phyloP scores from a whole-genome alignment of 129 eudicot species.

The Helianthus annuus region HanXRQr2.0-SUNRISE NC_035449.2:43119717-43120216 shows the following conservation, averaged over 20 bases:
- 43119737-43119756: not conserved
- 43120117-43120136: no score
- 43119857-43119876: not conserved
- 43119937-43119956: conserved; percentile 66
- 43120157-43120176: no score
- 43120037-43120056: conserved; percentile 8
- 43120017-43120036: not conserved
- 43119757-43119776: not conserved
- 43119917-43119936: conserved; percentile 98
- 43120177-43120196: no score
- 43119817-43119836: not conserved
- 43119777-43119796: not conserved
- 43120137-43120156: no score
- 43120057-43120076: not conserved
- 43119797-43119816: not conserved
- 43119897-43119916: conserved; percentile 73
- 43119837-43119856: not conserved
- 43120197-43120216: no score
- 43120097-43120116: no score
- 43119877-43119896: not conserved
- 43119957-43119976: not conserved
- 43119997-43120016: no score
- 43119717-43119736: not conserved
- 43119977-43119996: not conserved
- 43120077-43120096: no score